Base-by-base conservation (phyloP, 176 grass and related monocot genomes). In the Luzula sylvatica region DNA sequence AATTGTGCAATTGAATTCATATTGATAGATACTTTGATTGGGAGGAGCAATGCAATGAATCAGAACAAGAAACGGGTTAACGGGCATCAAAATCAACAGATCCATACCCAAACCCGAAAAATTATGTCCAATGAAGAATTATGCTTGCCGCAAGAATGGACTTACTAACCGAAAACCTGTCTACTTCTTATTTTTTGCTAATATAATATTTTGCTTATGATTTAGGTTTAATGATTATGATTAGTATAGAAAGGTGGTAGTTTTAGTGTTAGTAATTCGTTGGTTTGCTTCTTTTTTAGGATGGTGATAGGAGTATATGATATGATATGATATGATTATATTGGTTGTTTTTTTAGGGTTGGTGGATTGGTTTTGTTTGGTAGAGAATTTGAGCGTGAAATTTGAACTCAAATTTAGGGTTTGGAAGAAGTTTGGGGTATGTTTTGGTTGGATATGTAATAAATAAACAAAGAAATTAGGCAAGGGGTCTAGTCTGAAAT, bases 91-190 rank as follows among this genome's bases (percentile, higher is more conserved):
- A 60, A 26, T 8, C 71, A 26, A 41, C 40, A 19, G 17, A 47
- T 5, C 15, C 38, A 32, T 9, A 35, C 20, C 26, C n/a, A 9
- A 9, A 35, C 9, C 30, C 28, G 3, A 9, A 35, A 35, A 9
- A 35, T 4, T 35, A 35, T 35, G 30, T 4, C 5, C 5, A 35
- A 35, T 17, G 43, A 46, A 46, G 25, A 57, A 17, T 21, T 38
- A 2, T 32, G 39, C 3, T 41, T 74, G 9, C 71, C 71, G 3
- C 58, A 50, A 23, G 71, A 74, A 20, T 74, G 71, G 71, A 74
- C 71, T 5, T 74, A 74, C 3, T 94, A 72, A 94, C 18, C 7
- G 26, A 11, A 40, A 11, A 5, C 35, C 43, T 13, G 9, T 14
- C 43, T 46, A 15, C 12, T 17, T 12, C 15, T 46, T 12, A 46